These are phyloP conservation scores for Ophiostoma sp. DNA, from an alignment of 2,329 filamentous ascomycete species.

Conservation along the genomic window DNA sequence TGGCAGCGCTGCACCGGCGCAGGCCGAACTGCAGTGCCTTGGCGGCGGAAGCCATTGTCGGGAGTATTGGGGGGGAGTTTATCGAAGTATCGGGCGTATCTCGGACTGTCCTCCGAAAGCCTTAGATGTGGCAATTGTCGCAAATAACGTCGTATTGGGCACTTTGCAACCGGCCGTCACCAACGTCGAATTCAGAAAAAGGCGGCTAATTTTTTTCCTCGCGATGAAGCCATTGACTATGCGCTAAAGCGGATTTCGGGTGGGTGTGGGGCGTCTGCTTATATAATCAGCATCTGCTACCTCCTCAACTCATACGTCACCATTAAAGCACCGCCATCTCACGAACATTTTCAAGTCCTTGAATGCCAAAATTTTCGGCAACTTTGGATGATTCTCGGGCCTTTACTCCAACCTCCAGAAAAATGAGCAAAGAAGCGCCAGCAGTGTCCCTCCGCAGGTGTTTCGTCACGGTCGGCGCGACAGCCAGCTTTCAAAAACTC, in stretches of 20 bases:
- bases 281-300: neutral
- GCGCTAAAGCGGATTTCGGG: slow-evolving; percentile 3
- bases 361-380: neutral
- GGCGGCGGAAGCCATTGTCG: slow-evolving; percentile 39
- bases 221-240: slow-evolving; percentile 5
- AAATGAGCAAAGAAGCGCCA: neutral
- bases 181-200: slow-evolving; percentile 14
- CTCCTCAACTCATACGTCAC: neutral
- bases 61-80: neutral
- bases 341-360: neutral
- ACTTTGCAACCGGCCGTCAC: slow-evolving; percentile 5
- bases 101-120: neutral
- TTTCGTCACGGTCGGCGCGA: slow-evolving; percentile 90
- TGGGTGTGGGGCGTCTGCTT: neutral
- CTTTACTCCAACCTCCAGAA: neutral
- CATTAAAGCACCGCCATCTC: neutral
- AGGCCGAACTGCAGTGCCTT: slow-evolving; percentile 39
- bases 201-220: slow-evolving; percentile 12
- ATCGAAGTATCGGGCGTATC: neutral
- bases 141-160: neutral
- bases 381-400: neutral
- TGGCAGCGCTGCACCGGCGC: slow-evolving; percentile 33
- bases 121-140: neutral
- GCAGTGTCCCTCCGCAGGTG: slow-evolving; percentile 41
- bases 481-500: slow-evolving; percentile 71